A percentile compares a stretch with the other conserved stretches of the same genome.
phyloP scores from a whole-genome alignment of 768 basidiomycete species.

The Rhizopogon sp. region DNA sequence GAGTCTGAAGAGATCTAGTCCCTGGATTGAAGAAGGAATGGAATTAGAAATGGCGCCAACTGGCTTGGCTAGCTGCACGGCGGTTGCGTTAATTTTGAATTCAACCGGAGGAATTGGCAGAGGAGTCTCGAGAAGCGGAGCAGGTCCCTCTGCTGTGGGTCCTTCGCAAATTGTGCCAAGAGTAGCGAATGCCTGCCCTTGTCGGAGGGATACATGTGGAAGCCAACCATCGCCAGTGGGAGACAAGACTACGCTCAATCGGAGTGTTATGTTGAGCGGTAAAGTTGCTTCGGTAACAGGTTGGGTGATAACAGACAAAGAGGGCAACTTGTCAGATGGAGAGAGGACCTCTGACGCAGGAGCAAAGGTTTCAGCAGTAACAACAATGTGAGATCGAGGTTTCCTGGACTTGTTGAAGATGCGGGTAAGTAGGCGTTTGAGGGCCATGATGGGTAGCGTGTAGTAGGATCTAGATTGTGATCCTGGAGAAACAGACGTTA shows the following conservation, averaged over 20 bases:
- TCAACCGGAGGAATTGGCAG: not conserved
- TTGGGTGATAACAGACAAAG: not conserved
- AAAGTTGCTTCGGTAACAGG: not conserved
- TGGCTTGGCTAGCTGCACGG: no score
- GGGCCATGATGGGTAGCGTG: not conserved
- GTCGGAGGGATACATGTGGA: not conserved
- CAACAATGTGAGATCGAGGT: not conserved
- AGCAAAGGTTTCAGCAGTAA: not conserved
- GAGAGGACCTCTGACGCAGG: not conserved
- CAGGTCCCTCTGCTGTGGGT: not conserved
- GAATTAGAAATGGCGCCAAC: not conserved
- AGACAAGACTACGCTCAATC: not conserved
- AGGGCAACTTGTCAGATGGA: not conserved
- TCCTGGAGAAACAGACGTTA: not conserved
- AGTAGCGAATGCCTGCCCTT: not conserved
- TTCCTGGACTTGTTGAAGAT: not conserved
- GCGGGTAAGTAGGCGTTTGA: not conserved
- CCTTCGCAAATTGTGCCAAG: not conserved
- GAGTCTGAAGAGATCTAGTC: not conserved
- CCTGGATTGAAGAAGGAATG: not conserved
- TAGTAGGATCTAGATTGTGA: not conserved
- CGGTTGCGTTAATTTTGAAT: not conserved
- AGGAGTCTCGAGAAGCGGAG: not conserved
- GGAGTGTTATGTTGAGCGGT: not conserved
- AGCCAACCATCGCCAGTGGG: not conserved